Evolutionary conservation across 345 rosid species (phyloP).

Genomic region (Noccaea caerulescens): DNA sequence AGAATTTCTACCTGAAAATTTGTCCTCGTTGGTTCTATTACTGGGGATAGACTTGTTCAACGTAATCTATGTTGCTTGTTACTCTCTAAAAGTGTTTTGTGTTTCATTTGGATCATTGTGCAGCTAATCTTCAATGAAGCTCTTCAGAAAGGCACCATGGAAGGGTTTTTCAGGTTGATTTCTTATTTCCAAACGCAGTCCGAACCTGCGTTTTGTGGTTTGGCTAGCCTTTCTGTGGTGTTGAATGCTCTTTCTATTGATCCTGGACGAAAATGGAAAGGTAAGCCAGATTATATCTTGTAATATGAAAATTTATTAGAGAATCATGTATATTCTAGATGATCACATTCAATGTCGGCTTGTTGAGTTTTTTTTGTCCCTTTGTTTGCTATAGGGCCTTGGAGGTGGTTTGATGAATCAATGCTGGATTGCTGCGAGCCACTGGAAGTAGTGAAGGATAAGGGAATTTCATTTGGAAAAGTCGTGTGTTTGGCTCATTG

Average conservation of each 20-base stretch:
- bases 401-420: constrained; percentile 99
- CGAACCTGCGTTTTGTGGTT: constrained; percentile 88
- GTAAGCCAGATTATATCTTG: constrained; percentile 22
- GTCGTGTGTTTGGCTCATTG: constrained; percentile 86
- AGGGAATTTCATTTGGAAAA: constrained; percentile 90
- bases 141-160: constrained; percentile 87
- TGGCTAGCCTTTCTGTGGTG: constrained; percentile 86
- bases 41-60: neutral
- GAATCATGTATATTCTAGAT: neutral
- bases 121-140: constrained; percentile 86
- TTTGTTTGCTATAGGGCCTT: constrained; percentile 63
- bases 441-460: constrained; percentile 76
- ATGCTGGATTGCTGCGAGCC: constrained; percentile 98
- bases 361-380: neutral
- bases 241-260: constrained; percentile 92
- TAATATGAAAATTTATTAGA: neutral
- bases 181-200: constrained; percentile 92
- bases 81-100: constrained; percentile 5
- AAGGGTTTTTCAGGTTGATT: constrained; percentile 80
- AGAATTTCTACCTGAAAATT: neutral
- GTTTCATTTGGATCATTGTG: neutral
- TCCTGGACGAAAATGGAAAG: constrained; percentile 91
- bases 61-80: neutral
- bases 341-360: constrained; percentile 1
- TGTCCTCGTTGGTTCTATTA: neutral